Evolutionary conservation across 306 rosid genomes (phyloP).

Genomic region (Lathyrus sativus): DNA sequence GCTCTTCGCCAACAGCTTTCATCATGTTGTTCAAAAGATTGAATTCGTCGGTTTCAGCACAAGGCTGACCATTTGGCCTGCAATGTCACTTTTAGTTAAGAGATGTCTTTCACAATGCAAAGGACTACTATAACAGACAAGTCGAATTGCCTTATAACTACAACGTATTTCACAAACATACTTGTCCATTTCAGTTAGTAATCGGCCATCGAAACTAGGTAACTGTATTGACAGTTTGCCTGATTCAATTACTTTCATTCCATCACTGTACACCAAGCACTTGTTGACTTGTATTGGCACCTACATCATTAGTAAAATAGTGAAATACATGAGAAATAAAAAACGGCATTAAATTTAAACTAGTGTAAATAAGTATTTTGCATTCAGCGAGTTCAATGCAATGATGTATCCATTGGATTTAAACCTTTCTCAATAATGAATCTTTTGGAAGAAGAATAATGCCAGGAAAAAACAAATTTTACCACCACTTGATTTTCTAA

Average conservation of each 20-base stretch:
- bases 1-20: slow-evolving; percentile 92
- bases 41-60: slow-evolving; percentile 82
- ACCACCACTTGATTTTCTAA: slow-evolving; percentile 6
- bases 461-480: not conserved
- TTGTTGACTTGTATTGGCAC: slow-evolving; percentile 98
- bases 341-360: not conserved
- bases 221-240: slow-evolving; percentile 63
- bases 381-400: slow-evolving; percentile 12
- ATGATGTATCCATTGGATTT: slow-evolving; percentile 3
- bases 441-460: not conserved
- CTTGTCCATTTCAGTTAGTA: slow-evolving; percentile 89
- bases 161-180: slow-evolving; percentile 33
- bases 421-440: slow-evolving; percentile 14
- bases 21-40: slow-evolving; percentile 86
- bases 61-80: slow-evolving; percentile 94
- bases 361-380: not conserved
- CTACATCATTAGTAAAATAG: slow-evolving; percentile 44
- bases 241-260: slow-evolving; percentile 88
- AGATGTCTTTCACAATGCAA: too few species aligned
- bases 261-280: slow-evolving; percentile 85
- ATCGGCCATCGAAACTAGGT: slow-evolving; percentile 74
- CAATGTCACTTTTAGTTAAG: slow-evolving; percentile 35
- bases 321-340: not conserved
- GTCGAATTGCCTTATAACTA: not conserved
- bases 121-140: not conserved